These are phyloP conservation scores for Kentomonas sorsogonicus DNA, from an alignment of 208 protist species.

Conservation along the genomic window DNA sequence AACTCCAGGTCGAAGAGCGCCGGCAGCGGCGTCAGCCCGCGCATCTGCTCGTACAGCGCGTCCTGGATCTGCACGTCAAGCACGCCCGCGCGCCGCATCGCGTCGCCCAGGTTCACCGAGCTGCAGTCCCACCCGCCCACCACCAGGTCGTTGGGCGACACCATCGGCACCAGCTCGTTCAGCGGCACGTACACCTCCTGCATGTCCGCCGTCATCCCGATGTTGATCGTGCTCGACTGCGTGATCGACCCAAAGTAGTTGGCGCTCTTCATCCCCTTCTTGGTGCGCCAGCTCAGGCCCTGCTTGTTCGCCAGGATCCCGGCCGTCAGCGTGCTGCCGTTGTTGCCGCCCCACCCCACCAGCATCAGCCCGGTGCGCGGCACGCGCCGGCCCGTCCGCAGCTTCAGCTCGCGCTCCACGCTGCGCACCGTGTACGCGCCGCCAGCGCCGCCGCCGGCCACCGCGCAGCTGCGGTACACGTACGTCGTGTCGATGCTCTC, in stretches of 20 bases:
- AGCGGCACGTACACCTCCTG: slow-evolving; percentile 93
- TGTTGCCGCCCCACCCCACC: slow-evolving; percentile 98
- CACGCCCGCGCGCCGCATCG: slow-evolving; percentile 94
- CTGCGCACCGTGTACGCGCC: slow-evolving; percentile 70
- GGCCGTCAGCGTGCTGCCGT: slow-evolving; percentile 98
- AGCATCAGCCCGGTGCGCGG: slow-evolving; percentile 92
- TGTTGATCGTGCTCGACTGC: slow-evolving; percentile 93
- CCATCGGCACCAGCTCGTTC: slow-evolving; percentile 94
- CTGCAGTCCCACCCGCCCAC: slow-evolving; percentile 98
- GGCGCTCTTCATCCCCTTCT: slow-evolving; percentile 82
- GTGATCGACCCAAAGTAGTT: slow-evolving; percentile 98
- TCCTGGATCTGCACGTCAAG: slow-evolving; percentile 93
- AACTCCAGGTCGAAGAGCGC: slow-evolving; percentile 97
- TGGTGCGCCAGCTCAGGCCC: slow-evolving; percentile 92
- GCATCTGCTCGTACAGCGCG: slow-evolving; percentile 77
- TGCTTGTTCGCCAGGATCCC: slow-evolving; percentile 95
- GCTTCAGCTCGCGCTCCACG: slow-evolving; percentile 47
- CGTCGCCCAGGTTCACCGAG: slow-evolving; percentile 89
- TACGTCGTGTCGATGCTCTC: slow-evolving; percentile 6
- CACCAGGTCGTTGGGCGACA: slow-evolving; percentile 96
- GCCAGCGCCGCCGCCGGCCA: slow-evolving; percentile 14
- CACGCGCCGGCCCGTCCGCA: slow-evolving; percentile 89
- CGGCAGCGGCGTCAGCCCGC: slow-evolving; percentile 90
- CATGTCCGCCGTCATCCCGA: slow-evolving; percentile 88
- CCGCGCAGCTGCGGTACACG: slow-evolving; percentile 8